Base-by-base conservation (phyloP, 345 rosid genomes). In the Salix caprea region DNA sequence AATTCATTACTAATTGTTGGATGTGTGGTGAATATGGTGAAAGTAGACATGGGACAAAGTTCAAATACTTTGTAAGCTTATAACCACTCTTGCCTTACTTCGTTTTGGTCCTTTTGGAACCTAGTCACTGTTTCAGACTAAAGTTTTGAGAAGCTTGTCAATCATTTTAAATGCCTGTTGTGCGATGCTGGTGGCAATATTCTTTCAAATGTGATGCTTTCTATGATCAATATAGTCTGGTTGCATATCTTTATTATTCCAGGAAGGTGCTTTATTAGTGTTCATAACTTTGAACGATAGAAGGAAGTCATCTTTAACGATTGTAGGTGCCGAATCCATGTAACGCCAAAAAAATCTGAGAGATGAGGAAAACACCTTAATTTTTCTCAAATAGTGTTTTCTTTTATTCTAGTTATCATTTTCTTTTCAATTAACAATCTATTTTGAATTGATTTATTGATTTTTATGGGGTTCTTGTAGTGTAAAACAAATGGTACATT, bases 1-100 rank as follows among this genome's bases (percentile, higher is more conserved):
- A 12, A 37, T 13, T 64, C 61, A 19, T 60, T 19, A n/a, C 36
- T 36, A 10, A 58, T 10, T 7, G 12, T 32, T 69, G 44, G 54
- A 67, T 52, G 50, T 75, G 77, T 66, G 44, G 58, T 56, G 65
- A 52, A 13, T 71, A 11, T 36, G 23, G 30, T 73, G 76, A 39
- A 19, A 71, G 76, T 1, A 37, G 39, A 73, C 46, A 72, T 5
- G 23, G 16, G 28, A 14, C 58, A 32, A 19, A 10, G 39, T 64
- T 73, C 69, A 74, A 44, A 65, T 74, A 21, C 54, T 48, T 4
- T 54, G 16, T 40, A 16, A 44, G 46, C 14, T 56, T 50, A n/a
- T 23, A 42, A 48, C 19, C 50, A 65, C 11, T 21, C 2, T 54
- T 56, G 46, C 34, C 24, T 70, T 7, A 4, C 14, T 16, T 10